Percentiles rank a stretch among this genome's conserved stretches.
Evolutionary conservation across 1,139 yeast species (phyloP).

Genomic region (Pichia norvegensis): DNA sequence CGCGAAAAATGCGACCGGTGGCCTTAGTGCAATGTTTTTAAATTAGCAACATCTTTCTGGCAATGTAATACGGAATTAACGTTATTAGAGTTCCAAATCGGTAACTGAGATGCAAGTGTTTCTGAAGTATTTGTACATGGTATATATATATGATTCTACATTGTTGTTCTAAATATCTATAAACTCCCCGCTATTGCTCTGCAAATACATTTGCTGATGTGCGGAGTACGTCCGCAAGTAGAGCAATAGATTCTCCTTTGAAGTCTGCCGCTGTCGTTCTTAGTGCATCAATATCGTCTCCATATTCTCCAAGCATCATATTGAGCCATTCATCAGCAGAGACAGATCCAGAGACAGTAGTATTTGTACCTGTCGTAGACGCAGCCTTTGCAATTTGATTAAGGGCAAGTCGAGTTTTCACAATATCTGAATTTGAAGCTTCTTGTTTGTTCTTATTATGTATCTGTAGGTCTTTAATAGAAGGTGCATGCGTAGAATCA

Average conservation of each 20-base stretch:
- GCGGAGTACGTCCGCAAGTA: constrained; percentile 13
- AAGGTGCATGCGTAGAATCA: background rate
- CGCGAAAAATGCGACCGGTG: too few relatives aligned
- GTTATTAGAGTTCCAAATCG: too few relatives aligned
- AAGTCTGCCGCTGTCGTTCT: constrained; percentile 12
- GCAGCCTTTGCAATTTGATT: background rate
- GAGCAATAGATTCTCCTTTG: constrained; percentile 10
- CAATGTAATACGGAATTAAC: too few relatives aligned
- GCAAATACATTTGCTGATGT: constrained; percentile 8
- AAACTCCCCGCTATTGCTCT: background rate
- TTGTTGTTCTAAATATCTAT: too few relatives aligned
- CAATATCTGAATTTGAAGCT: background rate
- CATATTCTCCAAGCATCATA: constrained; percentile 12
- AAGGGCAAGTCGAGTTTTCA: background rate
- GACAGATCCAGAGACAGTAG: background rate
- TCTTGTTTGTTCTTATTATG: background rate
- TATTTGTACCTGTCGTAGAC: constrained; percentile 11
- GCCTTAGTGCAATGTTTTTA: too few relatives aligned
- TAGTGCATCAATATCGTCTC: constrained; percentile 14
- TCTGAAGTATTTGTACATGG: too few relatives aligned
- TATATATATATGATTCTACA: too few relatives aligned
- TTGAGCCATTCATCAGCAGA: constrained; percentile 13
- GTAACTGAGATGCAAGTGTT: too few relatives aligned
- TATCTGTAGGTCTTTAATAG: background rate
- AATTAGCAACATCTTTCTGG: too few relatives aligned